phyloP scores from a whole-genome alignment of 2,329 filamentous ascomycete genomes.

The Calonectria pseudoturangicola region DNA sequence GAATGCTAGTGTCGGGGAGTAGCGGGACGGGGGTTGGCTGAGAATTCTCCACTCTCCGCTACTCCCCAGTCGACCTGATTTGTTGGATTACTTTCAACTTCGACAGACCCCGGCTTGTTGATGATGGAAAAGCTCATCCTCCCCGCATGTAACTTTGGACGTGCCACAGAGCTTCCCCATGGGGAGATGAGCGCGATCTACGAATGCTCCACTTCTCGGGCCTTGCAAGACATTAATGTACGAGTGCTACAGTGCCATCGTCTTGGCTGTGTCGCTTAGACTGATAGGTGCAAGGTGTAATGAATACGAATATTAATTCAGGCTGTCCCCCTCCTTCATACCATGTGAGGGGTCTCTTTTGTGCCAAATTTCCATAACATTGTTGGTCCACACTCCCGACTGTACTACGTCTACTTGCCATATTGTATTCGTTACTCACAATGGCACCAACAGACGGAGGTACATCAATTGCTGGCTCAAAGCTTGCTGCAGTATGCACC shows the following conservation, averaged over 20 bases:
- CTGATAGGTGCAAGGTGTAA: neutral
- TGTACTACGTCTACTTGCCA: neutral
- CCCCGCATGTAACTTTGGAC: neutral
- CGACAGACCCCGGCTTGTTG: neutral
- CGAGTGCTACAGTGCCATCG: neutral
- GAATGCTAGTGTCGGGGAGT: conserved; percentile 10
- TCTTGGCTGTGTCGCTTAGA: neutral
- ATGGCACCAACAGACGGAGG: neutral
- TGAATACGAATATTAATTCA: neutral
- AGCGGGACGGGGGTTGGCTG: neutral
- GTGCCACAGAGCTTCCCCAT: neutral
- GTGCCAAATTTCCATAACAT: neutral
- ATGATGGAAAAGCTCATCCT: neutral
- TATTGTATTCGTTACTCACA: neutral
- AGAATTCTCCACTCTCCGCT: conserved; percentile 9
- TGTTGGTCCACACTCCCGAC: neutral
- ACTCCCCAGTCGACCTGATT: conserved; percentile 21
- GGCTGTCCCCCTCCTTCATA: neutral
- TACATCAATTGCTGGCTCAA: conserved; percentile 2
- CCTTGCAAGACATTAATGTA: neutral
- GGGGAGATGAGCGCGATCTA: conserved; percentile 1
- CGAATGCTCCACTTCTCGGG: neutral
- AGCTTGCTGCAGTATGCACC: conserved; percentile 19
- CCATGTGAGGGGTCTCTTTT: neutral
- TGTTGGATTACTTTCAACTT: neutral